phyloP scores from a whole-genome alignment of 2,329 filamentous ascomycete genomes.

The Exophiala phaeomuriformis region DNA sequence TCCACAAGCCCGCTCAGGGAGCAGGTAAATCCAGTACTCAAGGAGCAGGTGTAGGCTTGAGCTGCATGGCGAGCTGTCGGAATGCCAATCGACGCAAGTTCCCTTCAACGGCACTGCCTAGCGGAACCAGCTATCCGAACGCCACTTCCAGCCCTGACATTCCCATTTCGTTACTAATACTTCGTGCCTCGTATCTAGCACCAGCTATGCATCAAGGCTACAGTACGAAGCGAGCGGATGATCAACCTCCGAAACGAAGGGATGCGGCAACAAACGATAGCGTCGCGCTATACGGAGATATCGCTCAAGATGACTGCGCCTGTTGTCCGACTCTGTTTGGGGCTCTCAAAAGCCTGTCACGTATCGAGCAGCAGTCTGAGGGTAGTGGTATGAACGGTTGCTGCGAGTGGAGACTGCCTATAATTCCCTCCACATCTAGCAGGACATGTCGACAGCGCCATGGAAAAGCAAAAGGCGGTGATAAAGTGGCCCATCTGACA shows the following conservation, averaged over 20 bases:
- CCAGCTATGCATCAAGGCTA: no score
- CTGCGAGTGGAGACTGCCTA: not conserved
- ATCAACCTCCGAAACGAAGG: not conserved
- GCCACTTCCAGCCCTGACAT: not conserved
- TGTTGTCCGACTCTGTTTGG: no score
- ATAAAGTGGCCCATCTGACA: not conserved
- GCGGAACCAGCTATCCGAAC: not conserved
- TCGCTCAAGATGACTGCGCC: not conserved
- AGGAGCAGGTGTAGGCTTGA: no score
- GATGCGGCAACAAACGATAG: not conserved
- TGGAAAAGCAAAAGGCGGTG: slow-evolving; percentile 1
- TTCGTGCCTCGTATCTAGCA: not conserved
- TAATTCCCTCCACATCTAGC: not conserved
- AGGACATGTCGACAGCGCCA: not conserved
- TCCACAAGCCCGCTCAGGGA: no score
- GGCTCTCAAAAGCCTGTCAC: not conserved
- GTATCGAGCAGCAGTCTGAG: no score
- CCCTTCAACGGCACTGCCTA: not conserved
- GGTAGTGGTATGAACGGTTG: no score
- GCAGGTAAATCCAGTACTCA: no score
- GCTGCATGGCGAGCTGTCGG: not conserved
- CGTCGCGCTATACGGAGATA: not conserved
- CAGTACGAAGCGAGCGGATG: not conserved
- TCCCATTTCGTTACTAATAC: not conserved
- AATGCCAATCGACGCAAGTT: not conserved